Conservation (phyloP, 2,329 filamentous ascomycete species). For the Xylaria sp. region DNA sequence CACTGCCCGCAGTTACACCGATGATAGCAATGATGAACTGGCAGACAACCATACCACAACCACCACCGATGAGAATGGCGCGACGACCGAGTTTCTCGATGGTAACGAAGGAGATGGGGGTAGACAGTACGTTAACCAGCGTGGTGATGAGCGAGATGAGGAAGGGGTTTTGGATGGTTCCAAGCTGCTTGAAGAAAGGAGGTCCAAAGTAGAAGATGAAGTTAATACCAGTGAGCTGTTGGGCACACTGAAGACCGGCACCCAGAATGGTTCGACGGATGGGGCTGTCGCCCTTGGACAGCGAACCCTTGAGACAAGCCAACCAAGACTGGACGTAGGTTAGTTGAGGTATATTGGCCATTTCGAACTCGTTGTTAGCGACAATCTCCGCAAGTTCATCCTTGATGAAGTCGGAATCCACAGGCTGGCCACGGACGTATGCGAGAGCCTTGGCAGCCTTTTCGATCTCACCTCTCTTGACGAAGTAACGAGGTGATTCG, state of each 20-base stretch:
- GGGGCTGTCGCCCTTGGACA: constrained; percentile 64
- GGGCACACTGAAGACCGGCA: constrained; percentile 48
- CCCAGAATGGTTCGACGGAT: constrained; percentile 62
- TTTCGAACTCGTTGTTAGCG: constrained; percentile 78
- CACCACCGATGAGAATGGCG: constrained; percentile 74
- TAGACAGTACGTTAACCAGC: constrained; percentile 79
- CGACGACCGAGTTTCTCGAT: constrained; percentile 77
- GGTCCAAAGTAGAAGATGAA: constrained; percentile 80
- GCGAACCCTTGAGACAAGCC: constrained; percentile 65
- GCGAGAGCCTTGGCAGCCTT: constrained; percentile 67
- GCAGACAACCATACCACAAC: constrained; percentile 73
- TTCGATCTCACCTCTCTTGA: constrained; percentile 72
- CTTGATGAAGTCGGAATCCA: constrained; percentile 72
- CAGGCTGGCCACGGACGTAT: constrained; percentile 71
- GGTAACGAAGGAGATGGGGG: constrained; percentile 76
- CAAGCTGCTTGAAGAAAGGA: constrained; percentile 74
- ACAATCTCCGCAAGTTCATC: constrained; percentile 78
- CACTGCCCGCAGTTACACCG: constrained; percentile 56
- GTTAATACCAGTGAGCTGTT: constrained; percentile 68
- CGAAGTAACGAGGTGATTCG: constrained; percentile 77
- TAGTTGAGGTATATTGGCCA: constrained; percentile 65
- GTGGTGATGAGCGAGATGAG: constrained; percentile 78
- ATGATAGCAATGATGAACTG: constrained; percentile 76
- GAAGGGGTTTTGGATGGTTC: constrained; percentile 74
- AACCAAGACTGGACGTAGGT: constrained; percentile 70